These are phyloP conservation scores for Raphanus raphanistrum DNA, from an alignment of 345 rosid genomes.

Conservation along the genomic window DNA sequence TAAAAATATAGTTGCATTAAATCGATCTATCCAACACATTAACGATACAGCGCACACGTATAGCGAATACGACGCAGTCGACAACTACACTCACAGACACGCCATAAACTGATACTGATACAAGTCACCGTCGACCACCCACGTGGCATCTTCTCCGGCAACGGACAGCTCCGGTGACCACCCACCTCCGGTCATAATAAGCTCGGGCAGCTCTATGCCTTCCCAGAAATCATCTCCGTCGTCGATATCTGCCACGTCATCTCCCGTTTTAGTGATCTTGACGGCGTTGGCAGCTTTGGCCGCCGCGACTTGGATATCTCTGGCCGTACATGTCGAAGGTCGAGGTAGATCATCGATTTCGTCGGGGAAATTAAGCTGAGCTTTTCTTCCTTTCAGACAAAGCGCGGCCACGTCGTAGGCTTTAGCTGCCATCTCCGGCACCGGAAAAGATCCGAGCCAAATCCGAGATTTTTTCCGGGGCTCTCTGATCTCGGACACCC, in stretches of 20 bases:
- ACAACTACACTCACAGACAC: slow-evolving; percentile 42
- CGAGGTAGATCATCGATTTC: slow-evolving; percentile 60
- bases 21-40: slow-evolving; percentile 22
- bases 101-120: slow-evolving; percentile 48
- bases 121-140: slow-evolving; percentile 53
- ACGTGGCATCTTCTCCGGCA: slow-evolving; percentile 53
- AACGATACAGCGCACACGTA: slow-evolving; percentile 34
- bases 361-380: slow-evolving; percentile 79
- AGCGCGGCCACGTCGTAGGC: slow-evolving; percentile 84
- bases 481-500: slow-evolving; percentile 92
- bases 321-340: slow-evolving; percentile 58
- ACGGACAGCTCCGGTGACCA: slow-evolving; percentile 42
- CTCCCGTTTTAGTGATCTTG: slow-evolving; percentile 26
- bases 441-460: slow-evolving; percentile 83
- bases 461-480: slow-evolving; percentile 82
- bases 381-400: slow-evolving; percentile 71
- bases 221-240: slow-evolving; percentile 68
- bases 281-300: slow-evolving; percentile 61
- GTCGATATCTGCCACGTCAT: slow-evolving; percentile 27
- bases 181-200: slow-evolving; percentile 39
- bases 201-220: slow-evolving; percentile 73
- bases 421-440: slow-evolving; percentile 87
- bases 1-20: slow-evolving; percentile 32
- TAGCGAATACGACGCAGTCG: slow-evolving; percentile 32
- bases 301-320: slow-evolving; percentile 79